phyloP scores from a whole-genome alignment of 768 basidiomycete genomes.

The Tricholoma flavovirens region DNA sequence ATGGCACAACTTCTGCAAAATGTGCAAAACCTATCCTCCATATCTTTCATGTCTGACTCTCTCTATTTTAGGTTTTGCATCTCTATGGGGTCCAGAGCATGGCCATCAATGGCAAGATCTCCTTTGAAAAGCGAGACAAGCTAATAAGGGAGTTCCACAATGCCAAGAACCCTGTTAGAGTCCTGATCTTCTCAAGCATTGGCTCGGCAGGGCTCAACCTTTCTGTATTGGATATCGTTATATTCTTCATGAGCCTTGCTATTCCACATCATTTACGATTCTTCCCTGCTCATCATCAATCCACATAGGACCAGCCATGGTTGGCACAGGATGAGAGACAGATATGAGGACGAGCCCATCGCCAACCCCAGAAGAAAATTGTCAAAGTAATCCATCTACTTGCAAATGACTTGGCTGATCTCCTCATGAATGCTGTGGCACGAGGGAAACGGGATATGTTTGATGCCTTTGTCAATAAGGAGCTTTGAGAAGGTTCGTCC shows the following conservation, averaged over 20 bases:
- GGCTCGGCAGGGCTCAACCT: constrained; percentile 20
- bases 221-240: constrained; percentile 12
- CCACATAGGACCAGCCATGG: constrained; percentile 17
- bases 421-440: constrained; percentile 10
- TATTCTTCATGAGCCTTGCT: constrained; percentile 18
- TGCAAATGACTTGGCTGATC: too few relatives aligned
- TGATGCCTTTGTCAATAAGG: constrained; percentile 3
- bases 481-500: background rate
- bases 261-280: background rate
- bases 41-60: background rate
- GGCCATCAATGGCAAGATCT: constrained; percentile 11
- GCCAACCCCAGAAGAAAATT: constrained; percentile 10
- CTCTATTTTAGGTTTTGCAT: constrained; percentile 2
- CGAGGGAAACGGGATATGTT: constrained; percentile 9
- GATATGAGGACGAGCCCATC: constrained; percentile 9
- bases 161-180: constrained; percentile 4
- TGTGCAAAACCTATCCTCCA: constrained; percentile 3
- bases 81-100: constrained; percentile 4
- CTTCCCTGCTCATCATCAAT: background rate
- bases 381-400: background rate
- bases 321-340: constrained; percentile 13
- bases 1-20: constrained; percentile 14
- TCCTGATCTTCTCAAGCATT: constrained; percentile 19
- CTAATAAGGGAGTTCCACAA: constrained; percentile 11
- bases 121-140: constrained; percentile 8